These are phyloP conservation scores for Gossypium anomalum DNA, from an alignment of 345 rosid species.

Conservation along the genomic window DNA sequence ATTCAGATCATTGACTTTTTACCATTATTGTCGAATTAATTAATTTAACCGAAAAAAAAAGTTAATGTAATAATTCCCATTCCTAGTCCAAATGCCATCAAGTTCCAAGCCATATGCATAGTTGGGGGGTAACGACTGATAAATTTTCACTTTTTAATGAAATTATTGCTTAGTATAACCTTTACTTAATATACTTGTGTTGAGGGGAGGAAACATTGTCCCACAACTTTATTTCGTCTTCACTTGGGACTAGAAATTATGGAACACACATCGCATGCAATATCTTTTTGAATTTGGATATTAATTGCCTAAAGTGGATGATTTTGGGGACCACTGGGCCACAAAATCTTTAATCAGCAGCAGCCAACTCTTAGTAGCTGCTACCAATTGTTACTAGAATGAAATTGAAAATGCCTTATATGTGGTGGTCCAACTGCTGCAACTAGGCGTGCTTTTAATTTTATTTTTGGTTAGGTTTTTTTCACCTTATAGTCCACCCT, in stretches of 20 bases:
- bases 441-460: constrained; percentile 4
- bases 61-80: no score
- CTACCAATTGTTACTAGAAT: neutral
- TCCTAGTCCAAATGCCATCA: no score
- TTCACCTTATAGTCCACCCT: neutral
- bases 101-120: no score
- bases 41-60: no score
- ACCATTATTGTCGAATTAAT: no score
- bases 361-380: constrained; percentile 1
- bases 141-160: no score
- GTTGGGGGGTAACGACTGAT: no score
- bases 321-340: constrained; percentile 7
- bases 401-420: neutral
- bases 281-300: neutral
- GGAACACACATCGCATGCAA: neutral
- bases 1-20: no score
- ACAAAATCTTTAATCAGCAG: constrained; percentile 9
- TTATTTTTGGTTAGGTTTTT: neutral
- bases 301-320: neutral
- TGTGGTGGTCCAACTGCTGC: constrained; percentile 17
- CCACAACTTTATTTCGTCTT: neutral
- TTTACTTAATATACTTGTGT: no score
- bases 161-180: no score
- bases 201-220: neutral
- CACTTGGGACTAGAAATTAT: neutral